Evolutionary conservation across 2,329 filamentous ascomycete species (phyloP).

Genomic region (Ceratocystis eucalypticola): DNA sequence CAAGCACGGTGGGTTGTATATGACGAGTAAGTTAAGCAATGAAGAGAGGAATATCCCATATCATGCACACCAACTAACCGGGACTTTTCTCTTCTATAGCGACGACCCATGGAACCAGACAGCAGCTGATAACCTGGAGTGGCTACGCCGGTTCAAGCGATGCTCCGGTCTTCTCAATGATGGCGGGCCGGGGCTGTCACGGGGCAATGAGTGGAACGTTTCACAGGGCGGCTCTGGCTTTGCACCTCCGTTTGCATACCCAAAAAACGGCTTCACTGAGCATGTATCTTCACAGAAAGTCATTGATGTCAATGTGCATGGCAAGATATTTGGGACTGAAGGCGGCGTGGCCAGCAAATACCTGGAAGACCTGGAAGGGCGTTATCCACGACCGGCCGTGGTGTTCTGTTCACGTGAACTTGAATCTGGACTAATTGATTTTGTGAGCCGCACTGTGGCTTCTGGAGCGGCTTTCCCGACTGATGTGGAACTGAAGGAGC

Average conservation of each 20-base stretch:
- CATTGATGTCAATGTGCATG: conserved; percentile 24
- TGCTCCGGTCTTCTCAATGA: conserved; percentile 39
- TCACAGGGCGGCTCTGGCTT: conserved; percentile 42
- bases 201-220: conserved; percentile 33
- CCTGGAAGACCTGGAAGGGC: conserved; percentile 32
- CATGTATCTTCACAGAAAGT: conserved; percentile 26
- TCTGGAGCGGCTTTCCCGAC: conserved; percentile 32
- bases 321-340: conserved; percentile 33
- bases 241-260: conserved; percentile 40
- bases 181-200: conserved; percentile 33
- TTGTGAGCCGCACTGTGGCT: conserved; percentile 32
- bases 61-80: neutral
- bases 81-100: conserved; percentile 25
- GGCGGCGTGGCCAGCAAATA: conserved; percentile 36
- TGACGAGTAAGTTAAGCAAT: conserved; percentile 37
- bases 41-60: neutral
- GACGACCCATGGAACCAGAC: conserved; percentile 54
- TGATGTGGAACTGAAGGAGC: conserved; percentile 35
- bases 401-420: conserved; percentile 48
- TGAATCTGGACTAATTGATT: conserved; percentile 39
- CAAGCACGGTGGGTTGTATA: conserved; percentile 51
- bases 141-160: conserved; percentile 49
- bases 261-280: conserved; percentile 25
- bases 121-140: conserved; percentile 49
- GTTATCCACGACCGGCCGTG: conserved; percentile 34